phyloP scores from a whole-genome alignment of 2,329 filamentous ascomycete genomes.

The Fusarium anthophilum region DNA sequence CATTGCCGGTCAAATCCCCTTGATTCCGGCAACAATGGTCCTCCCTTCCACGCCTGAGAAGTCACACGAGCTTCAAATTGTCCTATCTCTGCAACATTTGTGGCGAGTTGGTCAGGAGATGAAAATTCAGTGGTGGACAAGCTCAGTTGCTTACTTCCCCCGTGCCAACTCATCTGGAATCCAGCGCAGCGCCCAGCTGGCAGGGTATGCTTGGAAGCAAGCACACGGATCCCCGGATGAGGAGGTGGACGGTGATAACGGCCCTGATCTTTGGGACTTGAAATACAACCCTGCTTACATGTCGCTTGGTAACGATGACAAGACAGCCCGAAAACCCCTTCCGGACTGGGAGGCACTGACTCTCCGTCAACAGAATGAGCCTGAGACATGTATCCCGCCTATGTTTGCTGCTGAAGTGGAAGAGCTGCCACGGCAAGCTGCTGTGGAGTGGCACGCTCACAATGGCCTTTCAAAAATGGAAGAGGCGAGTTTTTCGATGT shows the following conservation, averaged over 20 bases:
- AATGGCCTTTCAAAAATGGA: constrained; percentile 60
- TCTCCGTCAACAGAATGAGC: constrained; percentile 49
- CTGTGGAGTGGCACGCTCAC: constrained; percentile 85
- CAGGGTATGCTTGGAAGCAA: constrained; percentile 58
- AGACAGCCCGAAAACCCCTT: constrained; percentile 44
- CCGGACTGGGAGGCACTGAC: constrained; percentile 62
- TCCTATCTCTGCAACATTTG: constrained; percentile 86
- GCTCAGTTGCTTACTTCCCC: constrained; percentile 78
- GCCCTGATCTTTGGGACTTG: constrained; percentile 75
- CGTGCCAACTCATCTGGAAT: constrained; percentile 43
- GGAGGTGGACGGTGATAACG: constrained; percentile 59
- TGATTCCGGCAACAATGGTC: constrained; percentile 82
- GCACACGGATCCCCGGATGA: constrained; percentile 54
- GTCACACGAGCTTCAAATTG: constrained; percentile 66
- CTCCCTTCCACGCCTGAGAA: constrained; percentile 54
- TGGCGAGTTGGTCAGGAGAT: constrained; percentile 82
- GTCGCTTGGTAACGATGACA: constrained; percentile 49
- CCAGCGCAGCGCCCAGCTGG: constrained; percentile 52
- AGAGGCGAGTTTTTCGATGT: constrained; percentile 42
- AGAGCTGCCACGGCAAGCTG: constrained; percentile 76
- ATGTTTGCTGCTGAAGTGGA: constrained; percentile 81
- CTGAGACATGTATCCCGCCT: constrained; percentile 61
- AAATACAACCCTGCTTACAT: constrained; percentile 65
- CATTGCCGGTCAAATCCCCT: constrained; percentile 90
- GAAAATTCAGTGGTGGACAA: constrained; percentile 78